Conservation (phyloP, 2,329 filamentous ascomycete genomes). For the Aspergillus puulaauensis region DNA sequence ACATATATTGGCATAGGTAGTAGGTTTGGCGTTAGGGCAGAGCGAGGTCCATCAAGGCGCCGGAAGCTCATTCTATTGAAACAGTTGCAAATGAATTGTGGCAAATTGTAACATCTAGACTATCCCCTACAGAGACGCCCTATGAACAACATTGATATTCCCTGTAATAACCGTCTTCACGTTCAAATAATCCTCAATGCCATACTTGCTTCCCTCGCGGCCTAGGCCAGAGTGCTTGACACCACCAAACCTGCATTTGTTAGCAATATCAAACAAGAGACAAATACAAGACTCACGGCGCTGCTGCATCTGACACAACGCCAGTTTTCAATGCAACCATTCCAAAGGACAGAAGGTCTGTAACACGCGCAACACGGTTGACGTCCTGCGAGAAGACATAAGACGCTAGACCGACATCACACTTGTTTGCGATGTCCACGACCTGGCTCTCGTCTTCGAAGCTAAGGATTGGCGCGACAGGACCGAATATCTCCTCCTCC, state of each 20-base stretch:
- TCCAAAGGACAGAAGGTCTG: constrained; percentile 47
- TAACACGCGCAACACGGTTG: constrained; percentile 54
- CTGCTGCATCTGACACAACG: constrained; percentile 1
- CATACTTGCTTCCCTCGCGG: constrained; percentile 71
- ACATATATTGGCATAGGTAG: no score
- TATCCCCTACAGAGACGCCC: not conserved
- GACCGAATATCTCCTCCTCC: constrained; percentile 87
- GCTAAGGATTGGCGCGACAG: constrained; percentile 77
- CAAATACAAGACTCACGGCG: constrained; percentile 8
- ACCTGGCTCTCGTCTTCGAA: not conserved
- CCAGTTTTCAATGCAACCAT: constrained; percentile 24
- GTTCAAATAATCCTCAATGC: constrained; percentile 69
- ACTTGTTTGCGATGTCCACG: not conserved
- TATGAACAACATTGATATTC: not conserved
- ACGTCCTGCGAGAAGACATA: constrained; percentile 76
- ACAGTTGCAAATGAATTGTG: no score
- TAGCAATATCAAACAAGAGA: no score
- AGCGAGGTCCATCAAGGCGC: no score
- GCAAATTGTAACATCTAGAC: no score
- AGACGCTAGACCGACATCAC: constrained; percentile 29
- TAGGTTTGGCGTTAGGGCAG: no score
- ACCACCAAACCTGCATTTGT: constrained; percentile 61
- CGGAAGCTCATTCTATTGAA: no score
- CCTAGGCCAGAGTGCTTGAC: constrained; percentile 79
- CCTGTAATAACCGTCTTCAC: constrained; percentile 56